These are phyloP conservation scores for Pleurotus ostreatus DNA, from an alignment of 768 basidiomycete genomes.

Conservation along the genomic window DNA sequence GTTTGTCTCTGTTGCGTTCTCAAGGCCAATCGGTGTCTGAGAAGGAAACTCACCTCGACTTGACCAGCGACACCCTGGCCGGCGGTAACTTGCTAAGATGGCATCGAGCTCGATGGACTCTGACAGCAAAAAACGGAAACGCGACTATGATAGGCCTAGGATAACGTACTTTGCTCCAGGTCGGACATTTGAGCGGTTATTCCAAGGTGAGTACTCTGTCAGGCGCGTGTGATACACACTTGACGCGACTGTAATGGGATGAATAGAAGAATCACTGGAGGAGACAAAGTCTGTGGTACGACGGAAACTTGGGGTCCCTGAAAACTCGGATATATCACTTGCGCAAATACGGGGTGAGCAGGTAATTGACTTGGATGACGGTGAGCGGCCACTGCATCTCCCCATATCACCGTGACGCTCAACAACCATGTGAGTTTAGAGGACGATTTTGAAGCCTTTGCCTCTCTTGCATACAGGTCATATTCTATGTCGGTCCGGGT, in stretches of 20 bases:
- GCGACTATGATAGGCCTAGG: constrained; percentile 33
- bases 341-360: constrained; percentile 51
- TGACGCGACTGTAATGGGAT: neutral
- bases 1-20: constrained; percentile 3
- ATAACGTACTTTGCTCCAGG: constrained; percentile 41
- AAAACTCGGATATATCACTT: constrained; percentile 30
- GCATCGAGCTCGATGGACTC: constrained; percentile 17
- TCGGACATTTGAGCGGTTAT: constrained; percentile 48
- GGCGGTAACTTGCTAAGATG: constrained; percentile 2
- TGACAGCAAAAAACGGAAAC: constrained; percentile 41
- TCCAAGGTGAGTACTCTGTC: constrained; percentile 38
- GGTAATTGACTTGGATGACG: constrained; percentile 71
- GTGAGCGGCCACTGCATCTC: constrained; percentile 31
- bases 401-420: neutral
- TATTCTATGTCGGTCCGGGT: constrained; percentile 23
- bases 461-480: constrained; percentile 40
- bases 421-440: constrained; percentile 36
- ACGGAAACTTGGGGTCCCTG: constrained; percentile 53
- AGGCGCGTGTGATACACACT: neutral
- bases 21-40: too few species aligned
- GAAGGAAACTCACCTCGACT: too few species aligned
- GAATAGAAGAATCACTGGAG: constrained; percentile 55
- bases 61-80: too few species aligned
- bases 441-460: constrained; percentile 77
- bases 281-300: constrained; percentile 56